A percentile compares a stretch with the other conserved stretches of the same genome.
phyloP scores from a whole-genome alignment of 148 eudicot genomes.

The Limonium bicolor region DNA sequence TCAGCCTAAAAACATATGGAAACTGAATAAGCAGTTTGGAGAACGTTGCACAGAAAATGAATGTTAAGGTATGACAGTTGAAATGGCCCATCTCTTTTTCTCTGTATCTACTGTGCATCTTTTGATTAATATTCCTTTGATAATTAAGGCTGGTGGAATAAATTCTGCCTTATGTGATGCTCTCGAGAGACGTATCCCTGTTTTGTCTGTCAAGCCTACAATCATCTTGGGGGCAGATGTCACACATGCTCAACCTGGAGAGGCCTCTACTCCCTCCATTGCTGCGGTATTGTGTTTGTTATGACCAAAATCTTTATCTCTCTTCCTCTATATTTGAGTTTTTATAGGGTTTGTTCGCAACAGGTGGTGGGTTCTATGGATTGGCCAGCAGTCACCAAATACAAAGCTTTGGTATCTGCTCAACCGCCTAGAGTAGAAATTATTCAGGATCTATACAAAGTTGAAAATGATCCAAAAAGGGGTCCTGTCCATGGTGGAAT shows the following conservation, averaged over 20 bases:
- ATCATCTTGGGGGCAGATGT: constrained; percentile 93
- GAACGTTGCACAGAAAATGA: constrained; percentile 65
- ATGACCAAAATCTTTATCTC: background rate
- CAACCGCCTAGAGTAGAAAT: constrained; percentile 58
- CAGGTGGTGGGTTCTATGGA: constrained; percentile 95
- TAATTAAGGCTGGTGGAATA: constrained; percentile 57
- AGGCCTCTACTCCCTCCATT: constrained; percentile 71
- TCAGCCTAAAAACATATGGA: constrained; percentile 33
- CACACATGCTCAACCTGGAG: constrained; percentile 81
- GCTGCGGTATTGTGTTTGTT: constrained; percentile 63
- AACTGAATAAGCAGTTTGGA: constrained; percentile 49
- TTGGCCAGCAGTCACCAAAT: constrained; percentile 69
- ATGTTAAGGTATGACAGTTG: constrained; percentile 50
- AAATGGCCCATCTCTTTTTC: background rate
- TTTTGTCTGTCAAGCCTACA: constrained; percentile 38
- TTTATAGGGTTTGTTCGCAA: background rate
- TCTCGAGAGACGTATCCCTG: constrained; percentile 20
- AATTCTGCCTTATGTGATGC: constrained; percentile 37
- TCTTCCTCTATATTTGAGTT: background rate
- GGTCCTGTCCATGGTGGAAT: constrained; percentile 41
- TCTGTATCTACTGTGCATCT: background rate
- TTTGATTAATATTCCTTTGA: constrained; percentile 1
- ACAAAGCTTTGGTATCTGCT: constrained; percentile 59
- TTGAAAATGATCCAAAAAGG: constrained; percentile 17
- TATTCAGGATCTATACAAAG: constrained; percentile 42